phyloP scores from a whole-genome alignment of 352 stramenopile species.

The Pythium coloratum region DNA sequence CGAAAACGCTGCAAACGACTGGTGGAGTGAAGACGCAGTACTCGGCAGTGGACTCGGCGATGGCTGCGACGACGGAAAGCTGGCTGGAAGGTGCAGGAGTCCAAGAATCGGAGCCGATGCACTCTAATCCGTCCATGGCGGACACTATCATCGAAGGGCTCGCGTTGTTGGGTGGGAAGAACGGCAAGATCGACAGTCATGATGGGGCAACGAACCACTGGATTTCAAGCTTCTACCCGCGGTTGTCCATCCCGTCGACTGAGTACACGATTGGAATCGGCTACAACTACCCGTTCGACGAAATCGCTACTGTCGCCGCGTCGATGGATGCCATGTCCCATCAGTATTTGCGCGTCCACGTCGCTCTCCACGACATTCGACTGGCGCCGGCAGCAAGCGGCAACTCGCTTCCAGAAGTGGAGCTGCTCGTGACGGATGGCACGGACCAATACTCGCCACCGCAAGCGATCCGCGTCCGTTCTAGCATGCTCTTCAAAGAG shows the following conservation, averaged over 20 bases:
- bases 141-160: conserved; percentile 6
- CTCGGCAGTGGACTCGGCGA: conserved; percentile 13
- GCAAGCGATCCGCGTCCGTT: conserved; percentile 12
- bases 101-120: conserved; percentile 4
- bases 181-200: background rate
- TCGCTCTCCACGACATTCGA: conserved; percentile 24
- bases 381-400: background rate
- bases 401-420: conserved; percentile 13
- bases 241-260: conserved; percentile 8
- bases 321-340: conserved; percentile 26
- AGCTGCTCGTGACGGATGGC: conserved; percentile 20
- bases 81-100: conserved; percentile 19
- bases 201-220: conserved; percentile 1
- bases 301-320: conserved; percentile 11
- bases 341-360: conserved; percentile 23
- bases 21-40: conserved; percentile 15
- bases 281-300: conserved; percentile 16
- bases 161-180: background rate
- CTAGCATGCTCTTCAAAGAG: conserved; percentile 23
- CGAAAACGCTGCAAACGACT: conserved; percentile 7
- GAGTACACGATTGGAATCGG: conserved; percentile 5
- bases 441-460: background rate
- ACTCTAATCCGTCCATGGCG: background rate
- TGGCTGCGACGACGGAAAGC: conserved; percentile 20
- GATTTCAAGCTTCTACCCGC: conserved; percentile 16